Conservation (phyloP, 805 yeast species). For the Torulaspora gathmanii region DNA sequence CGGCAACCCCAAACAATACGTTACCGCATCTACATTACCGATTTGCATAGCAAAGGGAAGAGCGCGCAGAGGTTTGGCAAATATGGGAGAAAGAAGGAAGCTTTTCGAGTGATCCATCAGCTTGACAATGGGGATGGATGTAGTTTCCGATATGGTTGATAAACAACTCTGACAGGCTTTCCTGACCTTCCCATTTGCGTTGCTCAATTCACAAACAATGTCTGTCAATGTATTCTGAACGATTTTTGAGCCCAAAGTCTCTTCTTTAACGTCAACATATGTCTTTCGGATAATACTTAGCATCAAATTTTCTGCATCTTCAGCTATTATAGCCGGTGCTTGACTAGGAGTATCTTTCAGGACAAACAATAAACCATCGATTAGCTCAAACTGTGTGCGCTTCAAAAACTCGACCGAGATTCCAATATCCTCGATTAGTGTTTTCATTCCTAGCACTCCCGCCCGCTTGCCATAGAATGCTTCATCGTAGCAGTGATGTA, state of each 20-base stretch:
- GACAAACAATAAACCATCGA: conserved; percentile 83
- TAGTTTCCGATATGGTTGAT: conserved; percentile 60
- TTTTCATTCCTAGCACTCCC: conserved; percentile 77
- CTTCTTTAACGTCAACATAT: conserved; percentile 55
- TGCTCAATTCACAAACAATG: conserved; percentile 86
- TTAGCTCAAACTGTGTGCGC: conserved; percentile 74
- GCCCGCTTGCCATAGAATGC: conserved; percentile 82
- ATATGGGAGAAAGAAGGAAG: conserved; percentile 82
- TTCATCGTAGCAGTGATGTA: conserved; percentile 90
- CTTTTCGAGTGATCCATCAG: conserved; percentile 80
- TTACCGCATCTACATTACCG: conserved; percentile 96
- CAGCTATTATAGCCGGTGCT: conserved; percentile 75
- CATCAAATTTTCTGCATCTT: conserved; percentile 64
- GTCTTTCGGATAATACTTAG: conserved; percentile 60
- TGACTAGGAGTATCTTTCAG: conserved; percentile 84
- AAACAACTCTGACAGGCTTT: conserved; percentile 74
- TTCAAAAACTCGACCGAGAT: conserved; percentile 71
- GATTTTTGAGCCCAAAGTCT: conserved; percentile 58
- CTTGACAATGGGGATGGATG: conserved; percentile 63
- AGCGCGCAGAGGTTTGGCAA: conserved; percentile 94
- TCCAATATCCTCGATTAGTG: conserved; percentile 61
- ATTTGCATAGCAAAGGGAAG: conserved; percentile 98
- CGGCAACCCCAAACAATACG: conserved; percentile 78
- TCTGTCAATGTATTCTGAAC: conserved; percentile 82
- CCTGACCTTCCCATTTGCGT: conserved; percentile 78